A percentile compares a stretch with the other conserved stretches of the same genome.
These are phyloP conservation scores for Thielaviopsis musarum DNA, from an alignment of 2,329 filamentous ascomycete species.

Conservation along the genomic window DNA sequence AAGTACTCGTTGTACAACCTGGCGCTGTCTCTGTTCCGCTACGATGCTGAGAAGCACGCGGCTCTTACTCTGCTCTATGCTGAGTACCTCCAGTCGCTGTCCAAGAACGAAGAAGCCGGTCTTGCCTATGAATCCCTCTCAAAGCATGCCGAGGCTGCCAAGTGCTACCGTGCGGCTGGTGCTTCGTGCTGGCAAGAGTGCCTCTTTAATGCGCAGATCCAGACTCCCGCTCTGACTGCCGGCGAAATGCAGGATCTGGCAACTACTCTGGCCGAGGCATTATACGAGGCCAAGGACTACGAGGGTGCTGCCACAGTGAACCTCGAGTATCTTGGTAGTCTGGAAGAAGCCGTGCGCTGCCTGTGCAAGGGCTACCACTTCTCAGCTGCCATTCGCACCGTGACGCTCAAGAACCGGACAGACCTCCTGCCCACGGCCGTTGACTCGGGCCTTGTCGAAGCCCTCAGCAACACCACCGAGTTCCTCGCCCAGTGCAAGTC, in stretches of 20 bases:
- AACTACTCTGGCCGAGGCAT: conserved; percentile 56
- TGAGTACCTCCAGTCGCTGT: conserved; percentile 54
- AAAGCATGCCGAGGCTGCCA: conserved; percentile 57
- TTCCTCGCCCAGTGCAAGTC: conserved; percentile 83
- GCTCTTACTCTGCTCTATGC: conserved; percentile 67
- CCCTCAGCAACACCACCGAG: conserved; percentile 69
- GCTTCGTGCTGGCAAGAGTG: conserved; percentile 74
- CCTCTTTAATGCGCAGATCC: conserved; percentile 59
- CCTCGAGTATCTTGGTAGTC: conserved; percentile 60
- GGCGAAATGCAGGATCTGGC: conserved; percentile 51
- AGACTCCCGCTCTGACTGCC: conserved; percentile 39
- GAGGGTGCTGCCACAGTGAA: conserved; percentile 62
- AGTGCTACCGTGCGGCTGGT: conserved; percentile 69
- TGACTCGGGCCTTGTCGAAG: conserved; percentile 64
- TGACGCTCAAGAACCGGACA: conserved; percentile 41
- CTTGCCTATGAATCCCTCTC: conserved; percentile 77
- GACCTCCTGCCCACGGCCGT: conserved; percentile 51
- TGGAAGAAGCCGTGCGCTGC: conserved; percentile 52
- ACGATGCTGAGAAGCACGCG: conserved; percentile 49
- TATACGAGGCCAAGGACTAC: conserved; percentile 75
- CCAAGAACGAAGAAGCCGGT: conserved; percentile 70
- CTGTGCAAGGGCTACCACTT: conserved; percentile 82
- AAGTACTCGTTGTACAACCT: conserved; percentile 67
- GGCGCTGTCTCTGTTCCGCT: conserved; percentile 69
- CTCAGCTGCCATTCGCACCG: conserved; percentile 69